phyloP scores from a whole-genome alignment of 176 grass and related monocot genomes.

The Oropetium thomaeum region DNA sequence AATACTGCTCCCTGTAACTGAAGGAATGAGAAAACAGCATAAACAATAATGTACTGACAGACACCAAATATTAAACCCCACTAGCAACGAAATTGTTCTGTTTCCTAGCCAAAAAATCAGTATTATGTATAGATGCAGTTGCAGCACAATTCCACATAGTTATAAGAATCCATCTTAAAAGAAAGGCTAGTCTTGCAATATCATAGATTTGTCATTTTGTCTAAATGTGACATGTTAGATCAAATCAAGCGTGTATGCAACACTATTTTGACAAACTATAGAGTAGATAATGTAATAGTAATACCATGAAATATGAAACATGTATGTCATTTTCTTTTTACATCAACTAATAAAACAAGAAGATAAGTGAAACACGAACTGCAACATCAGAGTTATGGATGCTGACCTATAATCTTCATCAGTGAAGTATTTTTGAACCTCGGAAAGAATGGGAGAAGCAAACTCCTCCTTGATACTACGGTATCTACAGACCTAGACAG shows the following conservation, averaged over 20 bases:
- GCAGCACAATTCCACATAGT: background rate
- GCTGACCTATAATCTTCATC: conserved; percentile 90
- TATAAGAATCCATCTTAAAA: background rate
- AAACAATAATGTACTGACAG: too few species aligned
- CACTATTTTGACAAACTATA: background rate
- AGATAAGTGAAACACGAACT: background rate
- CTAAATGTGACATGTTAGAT: background rate
- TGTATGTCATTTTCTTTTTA: background rate
- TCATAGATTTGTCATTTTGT: conserved; percentile 12
- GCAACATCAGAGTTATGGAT: conserved; percentile 17
- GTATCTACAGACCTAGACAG: conserved; percentile 76
- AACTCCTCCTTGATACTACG: conserved; percentile 73
- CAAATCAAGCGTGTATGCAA: background rate
- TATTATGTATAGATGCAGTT: background rate
- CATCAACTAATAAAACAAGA: background rate
- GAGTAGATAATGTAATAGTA: background rate
- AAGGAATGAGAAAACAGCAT: too few species aligned
- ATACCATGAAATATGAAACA: background rate
- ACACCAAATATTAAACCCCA: background rate
- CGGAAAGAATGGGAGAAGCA: conserved; percentile 51
- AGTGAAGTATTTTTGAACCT: conserved; percentile 76
- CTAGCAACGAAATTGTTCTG: background rate
- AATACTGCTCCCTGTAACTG: too few species aligned
- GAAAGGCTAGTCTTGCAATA: background rate
- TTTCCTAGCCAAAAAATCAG: background rate